These are phyloP conservation scores for Arthrobotrys musiformis DNA, from an alignment of 2,329 filamentous ascomycete genomes.

Conservation along the genomic window DNA sequence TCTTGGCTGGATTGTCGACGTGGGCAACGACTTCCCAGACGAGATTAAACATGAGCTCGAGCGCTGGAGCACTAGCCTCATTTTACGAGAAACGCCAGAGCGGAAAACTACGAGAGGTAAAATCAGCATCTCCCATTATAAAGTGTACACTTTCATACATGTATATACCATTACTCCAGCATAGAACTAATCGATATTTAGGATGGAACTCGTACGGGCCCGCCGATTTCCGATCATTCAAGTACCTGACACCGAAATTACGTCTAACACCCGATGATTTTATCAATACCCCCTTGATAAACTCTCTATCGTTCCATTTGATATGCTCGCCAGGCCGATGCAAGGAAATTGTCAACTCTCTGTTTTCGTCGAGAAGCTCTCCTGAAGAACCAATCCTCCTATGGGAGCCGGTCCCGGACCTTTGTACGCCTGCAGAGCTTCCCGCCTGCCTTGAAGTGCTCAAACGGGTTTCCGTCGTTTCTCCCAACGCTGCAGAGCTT, in stretches of 20 bases:
- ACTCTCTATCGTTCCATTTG: slow-evolving; percentile 70
- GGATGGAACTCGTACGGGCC: slow-evolving; percentile 45
- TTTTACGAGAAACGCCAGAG: slow-evolving; percentile 73
- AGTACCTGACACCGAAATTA: slow-evolving; percentile 86
- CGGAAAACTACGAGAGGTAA: slow-evolving; percentile 81
- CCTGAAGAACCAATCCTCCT: slow-evolving; percentile 71
- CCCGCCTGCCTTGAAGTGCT: slow-evolving; percentile 66
- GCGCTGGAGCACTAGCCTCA: slow-evolving; percentile 79
- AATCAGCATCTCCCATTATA: not conserved
- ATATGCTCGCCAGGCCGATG: slow-evolving; percentile 58
- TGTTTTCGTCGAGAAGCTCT: slow-evolving; percentile 38
- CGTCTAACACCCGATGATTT: slow-evolving; percentile 80
- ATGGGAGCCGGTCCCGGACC: slow-evolving; percentile 94
- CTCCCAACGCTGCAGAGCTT: slow-evolving; percentile 90
- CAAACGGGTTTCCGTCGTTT: slow-evolving; percentile 70
- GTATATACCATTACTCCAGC: too few relatives aligned
- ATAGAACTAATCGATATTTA: not conserved
- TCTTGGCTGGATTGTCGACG: slow-evolving; percentile 91
- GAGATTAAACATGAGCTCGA: slow-evolving; percentile 73
- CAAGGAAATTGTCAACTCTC: slow-evolving; percentile 40
- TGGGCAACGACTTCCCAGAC: slow-evolving; percentile 84
- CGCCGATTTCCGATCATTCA: slow-evolving; percentile 72
- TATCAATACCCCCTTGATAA: slow-evolving; percentile 72
- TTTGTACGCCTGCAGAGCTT: slow-evolving; percentile 76
- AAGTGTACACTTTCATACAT: too few relatives aligned